phyloP scores from a whole-genome alignment of 164 flowering plant genomes.

The Chimonanthus salicifolius region DNA sequence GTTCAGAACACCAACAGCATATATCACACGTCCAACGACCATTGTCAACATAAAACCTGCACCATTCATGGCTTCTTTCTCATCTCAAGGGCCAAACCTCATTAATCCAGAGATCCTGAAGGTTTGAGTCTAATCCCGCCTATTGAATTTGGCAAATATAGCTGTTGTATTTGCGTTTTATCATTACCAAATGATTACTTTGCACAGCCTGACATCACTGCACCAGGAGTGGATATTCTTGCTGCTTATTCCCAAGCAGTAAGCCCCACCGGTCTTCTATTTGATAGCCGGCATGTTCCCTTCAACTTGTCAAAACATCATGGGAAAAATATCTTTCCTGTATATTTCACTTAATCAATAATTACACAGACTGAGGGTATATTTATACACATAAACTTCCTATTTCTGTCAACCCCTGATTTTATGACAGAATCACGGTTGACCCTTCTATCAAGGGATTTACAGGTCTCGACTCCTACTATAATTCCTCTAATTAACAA shows the following conservation, averaged over 20 bases:
- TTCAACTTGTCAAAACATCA: too few relatives aligned
- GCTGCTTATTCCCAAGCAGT: conserved; percentile 61
- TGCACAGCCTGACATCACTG: conserved; percentile 78
- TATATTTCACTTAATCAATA: too few relatives aligned
- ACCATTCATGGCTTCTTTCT: conserved; percentile 78
- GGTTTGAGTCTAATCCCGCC: conserved; percentile 26
- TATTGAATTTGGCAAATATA: neutral
- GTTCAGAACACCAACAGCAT: conserved; percentile 46
- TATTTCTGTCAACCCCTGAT: too few relatives aligned
- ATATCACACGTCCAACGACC: conserved; percentile 40
- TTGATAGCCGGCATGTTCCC: conserved; percentile 39
- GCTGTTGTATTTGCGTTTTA: neutral
- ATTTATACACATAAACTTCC: too few relatives aligned
- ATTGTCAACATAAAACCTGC: conserved; percentile 45
- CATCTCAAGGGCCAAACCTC: conserved; percentile 70
- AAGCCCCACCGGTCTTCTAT: conserved; percentile 45
- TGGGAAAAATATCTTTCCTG: too few relatives aligned
- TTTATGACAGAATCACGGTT: too few relatives aligned
- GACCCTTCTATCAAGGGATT: too few relatives aligned
- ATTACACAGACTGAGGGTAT: too few relatives aligned
- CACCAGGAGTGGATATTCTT: conserved; percentile 69
- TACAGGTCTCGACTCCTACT: too few relatives aligned
- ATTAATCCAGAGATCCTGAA: conserved; percentile 71
- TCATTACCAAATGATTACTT: neutral
- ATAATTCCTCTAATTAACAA: too few relatives aligned